These are phyloP conservation scores for Tetrapyrgos nigripes DNA, from an alignment of 1,284 basidiomycete species.

Conservation along the genomic window DNA sequence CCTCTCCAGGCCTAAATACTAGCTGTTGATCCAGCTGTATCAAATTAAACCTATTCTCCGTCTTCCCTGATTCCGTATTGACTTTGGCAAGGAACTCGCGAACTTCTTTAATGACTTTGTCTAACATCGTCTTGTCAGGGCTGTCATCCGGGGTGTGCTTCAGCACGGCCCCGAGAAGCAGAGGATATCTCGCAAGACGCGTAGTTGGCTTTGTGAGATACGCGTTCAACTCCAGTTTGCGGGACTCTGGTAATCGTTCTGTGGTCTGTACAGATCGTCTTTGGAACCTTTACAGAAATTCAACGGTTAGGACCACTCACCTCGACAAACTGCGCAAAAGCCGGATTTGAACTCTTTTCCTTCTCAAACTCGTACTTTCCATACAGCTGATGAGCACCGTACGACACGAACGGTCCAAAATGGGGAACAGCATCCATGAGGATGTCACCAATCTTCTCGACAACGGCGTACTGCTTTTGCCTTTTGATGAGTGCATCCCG, in stretches of 20 bases:
- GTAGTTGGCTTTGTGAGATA: constrained; percentile 99
- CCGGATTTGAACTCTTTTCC: constrained; percentile 92
- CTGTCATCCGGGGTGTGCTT: constrained; percentile 95
- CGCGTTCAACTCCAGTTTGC: constrained; percentile 97
- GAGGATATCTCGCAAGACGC: constrained; percentile 93
- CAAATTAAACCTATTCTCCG: constrained; percentile 94
- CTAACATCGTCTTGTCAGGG: constrained; percentile 83
- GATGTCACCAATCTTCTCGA: constrained; percentile 93
- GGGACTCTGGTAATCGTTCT: constrained; percentile 92
- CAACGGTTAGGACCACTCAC: constrained; percentile 49
- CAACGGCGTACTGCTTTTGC: constrained; percentile 93
- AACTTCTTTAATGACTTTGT: constrained; percentile 83
- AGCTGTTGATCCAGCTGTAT: constrained; percentile 91
- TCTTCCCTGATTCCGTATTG: constrained; percentile 91
- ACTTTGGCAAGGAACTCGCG: constrained; percentile 88
- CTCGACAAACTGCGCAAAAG: constrained; percentile 97
- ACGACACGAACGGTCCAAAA: constrained; percentile 93
- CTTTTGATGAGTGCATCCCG: constrained; percentile 95
- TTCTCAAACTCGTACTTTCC: constrained; percentile 99
- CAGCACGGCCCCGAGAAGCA: constrained; percentile 90
- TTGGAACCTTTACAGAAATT: constrained; percentile 4
- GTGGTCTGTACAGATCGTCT: constrained; percentile 61
- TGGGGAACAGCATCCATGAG: constrained; percentile 88
- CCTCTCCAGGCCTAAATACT: constrained; percentile 84
- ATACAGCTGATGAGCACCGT: constrained; percentile 96